Evolutionary conservation across 257 asterid genomes (phyloP), one percentile per base, ranked within the genome.

Genomic region (Solanum dulcamara): DNA sequence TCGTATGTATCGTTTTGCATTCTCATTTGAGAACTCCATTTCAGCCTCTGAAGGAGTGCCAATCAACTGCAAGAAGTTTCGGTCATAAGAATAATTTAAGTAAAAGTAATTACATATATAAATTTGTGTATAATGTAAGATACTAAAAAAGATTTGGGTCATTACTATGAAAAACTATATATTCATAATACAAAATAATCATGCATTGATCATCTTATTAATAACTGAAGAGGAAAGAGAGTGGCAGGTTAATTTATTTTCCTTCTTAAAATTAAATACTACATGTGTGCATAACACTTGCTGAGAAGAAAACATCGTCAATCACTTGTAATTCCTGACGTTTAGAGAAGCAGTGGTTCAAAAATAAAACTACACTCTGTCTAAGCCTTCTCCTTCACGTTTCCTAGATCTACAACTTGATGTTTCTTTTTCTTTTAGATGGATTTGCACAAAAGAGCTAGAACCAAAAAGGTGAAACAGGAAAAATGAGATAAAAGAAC

Each of bases 11-110:
- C 90, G 91, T 88, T 93, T 96, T 7, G 99, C 99, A 90, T 94
- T 94, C 85, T 96, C 99, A 88, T 91, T 96, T 87, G 93, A 89
- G 87, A 93, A 93, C 53, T 93, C 99, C 91, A 96, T 81, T 86
- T 94, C 99, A 81, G 96, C 92, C 90, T 96, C 99, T 1, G 98
- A 93, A 46, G 98, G 99, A 33, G 98, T 94, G 71, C 99, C 99
- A 67, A 96, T 96, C 83, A 96, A 89, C 99, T 96, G 94, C 90
- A 87, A 67, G 79, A 42, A n/a, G 38, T 44, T 26, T 10, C 38
- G 8, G 59, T 75, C 70, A 77, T 35, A 8, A 79, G 80, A 85
- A 79, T 53, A 77, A 44, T 22, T 82, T 51, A 15, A 75, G 60
- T 44, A 26, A 17, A 40, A 67, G 10, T 51, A 57, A 55, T 88